Conservation (phyloP, 129 eudicot genomes). For the Ambrosia artemisiifolia region DNA sequence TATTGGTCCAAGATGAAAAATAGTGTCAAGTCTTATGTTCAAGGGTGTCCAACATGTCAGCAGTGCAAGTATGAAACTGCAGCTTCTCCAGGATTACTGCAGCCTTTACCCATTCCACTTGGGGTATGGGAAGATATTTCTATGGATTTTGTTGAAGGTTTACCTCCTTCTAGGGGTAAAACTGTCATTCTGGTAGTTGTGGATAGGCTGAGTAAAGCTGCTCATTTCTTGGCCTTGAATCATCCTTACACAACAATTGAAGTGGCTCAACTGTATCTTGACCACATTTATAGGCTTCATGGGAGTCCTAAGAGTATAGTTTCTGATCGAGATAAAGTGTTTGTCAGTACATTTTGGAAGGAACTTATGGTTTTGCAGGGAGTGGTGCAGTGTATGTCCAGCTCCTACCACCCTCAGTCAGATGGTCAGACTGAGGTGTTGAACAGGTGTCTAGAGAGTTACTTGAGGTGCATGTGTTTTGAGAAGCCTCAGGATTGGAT, state of each 20-base stretch:
- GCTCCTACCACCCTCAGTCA: neutral
- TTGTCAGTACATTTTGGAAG: neutral
- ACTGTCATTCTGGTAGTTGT: no score
- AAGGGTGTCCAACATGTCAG: neutral
- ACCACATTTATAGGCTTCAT: neutral
- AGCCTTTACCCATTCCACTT: no score
- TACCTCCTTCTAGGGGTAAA: no score
- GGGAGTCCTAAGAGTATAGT: neutral
- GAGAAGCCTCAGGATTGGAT: neutral
- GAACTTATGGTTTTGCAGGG: neutral
- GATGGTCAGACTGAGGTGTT: neutral
- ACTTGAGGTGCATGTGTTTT: neutral
- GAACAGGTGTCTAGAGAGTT: neutral
- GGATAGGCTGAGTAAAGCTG: neutral
- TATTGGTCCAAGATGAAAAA: neutral
- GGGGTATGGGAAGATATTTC: no score
- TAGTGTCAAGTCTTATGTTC: neutral
- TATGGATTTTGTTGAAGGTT: no score
- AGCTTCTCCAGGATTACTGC: no score
- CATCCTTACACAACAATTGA: neutral
- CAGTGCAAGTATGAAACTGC: no score
- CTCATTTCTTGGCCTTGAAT: neutral
- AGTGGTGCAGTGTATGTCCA: neutral
- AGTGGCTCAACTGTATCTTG: neutral
- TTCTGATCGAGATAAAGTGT: neutral